Conservation (phyloP, 2,329 filamentous ascomycete genomes). For the Parastagonospora nodorum region DNA sequence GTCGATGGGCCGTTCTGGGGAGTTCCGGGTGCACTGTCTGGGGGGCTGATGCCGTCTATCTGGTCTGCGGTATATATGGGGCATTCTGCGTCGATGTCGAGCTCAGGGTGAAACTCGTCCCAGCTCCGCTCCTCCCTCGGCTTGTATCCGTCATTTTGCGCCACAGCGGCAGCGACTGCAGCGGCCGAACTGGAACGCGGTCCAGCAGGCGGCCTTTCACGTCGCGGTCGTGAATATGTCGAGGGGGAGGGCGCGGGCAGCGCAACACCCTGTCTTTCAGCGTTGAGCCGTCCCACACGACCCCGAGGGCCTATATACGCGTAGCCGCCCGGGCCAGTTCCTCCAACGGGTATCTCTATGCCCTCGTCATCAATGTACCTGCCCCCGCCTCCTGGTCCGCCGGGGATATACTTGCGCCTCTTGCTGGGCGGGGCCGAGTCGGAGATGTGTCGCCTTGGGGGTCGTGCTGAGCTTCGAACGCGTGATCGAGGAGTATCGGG, state of each 20-base stretch:
- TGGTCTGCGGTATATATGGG: constrained; percentile 81
- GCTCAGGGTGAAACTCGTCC: constrained; percentile 96
- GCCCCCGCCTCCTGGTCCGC: constrained; percentile 83
- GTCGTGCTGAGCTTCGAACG: constrained; percentile 41
- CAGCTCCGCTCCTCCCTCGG: constrained; percentile 94
- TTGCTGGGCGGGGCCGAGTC: constrained; percentile 52
- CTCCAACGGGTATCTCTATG: constrained; percentile 61
- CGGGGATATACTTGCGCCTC: constrained; percentile 73
- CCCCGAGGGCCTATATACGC: constrained; percentile 59
- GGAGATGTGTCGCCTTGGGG: constrained; percentile 39
- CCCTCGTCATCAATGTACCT: constrained; percentile 78
- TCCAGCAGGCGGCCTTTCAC: constrained; percentile 51
- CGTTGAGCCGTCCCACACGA: constrained; percentile 58
- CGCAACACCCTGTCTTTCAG: constrained; percentile 47
- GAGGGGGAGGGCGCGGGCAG: constrained; percentile 53
- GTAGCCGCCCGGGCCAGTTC: constrained; percentile 55
- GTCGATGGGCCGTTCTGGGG: constrained; percentile 36
- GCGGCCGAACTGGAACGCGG: constrained; percentile 86
- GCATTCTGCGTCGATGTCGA: constrained; percentile 84
- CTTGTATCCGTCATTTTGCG: constrained; percentile 95
- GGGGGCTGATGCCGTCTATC: constrained; percentile 71
- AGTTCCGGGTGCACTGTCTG: constrained; percentile 55
- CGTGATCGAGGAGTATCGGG: constrained; percentile 44
- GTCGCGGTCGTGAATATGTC: constrained; percentile 46
- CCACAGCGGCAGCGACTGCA: constrained; percentile 82